Percentiles rank a stretch among this genome's conserved stretches.
Conservation (phyloP, 306 rosid genomes). For the Bauhinia variegata region DNA sequence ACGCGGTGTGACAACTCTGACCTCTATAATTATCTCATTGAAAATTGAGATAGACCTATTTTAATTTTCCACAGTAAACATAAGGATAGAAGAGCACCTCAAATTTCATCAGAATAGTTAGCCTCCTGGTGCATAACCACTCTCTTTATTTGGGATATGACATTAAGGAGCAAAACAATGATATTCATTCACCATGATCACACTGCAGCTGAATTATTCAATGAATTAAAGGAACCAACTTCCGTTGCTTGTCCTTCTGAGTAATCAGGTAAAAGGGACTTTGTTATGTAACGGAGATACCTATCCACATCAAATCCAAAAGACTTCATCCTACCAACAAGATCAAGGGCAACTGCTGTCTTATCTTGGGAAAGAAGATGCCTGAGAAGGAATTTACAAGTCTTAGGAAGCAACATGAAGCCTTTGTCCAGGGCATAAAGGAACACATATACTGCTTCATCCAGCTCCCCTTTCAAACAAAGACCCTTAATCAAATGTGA, state of each 20-base stretch:
- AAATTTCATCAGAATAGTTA: slow-evolving; percentile 26
- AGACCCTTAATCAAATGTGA: slow-evolving; percentile 65
- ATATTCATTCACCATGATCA: slow-evolving; percentile 20
- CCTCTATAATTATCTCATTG: slow-evolving; percentile 11
- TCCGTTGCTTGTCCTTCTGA: slow-evolving; percentile 3
- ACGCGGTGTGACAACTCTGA: not conserved
- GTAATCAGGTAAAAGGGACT: slow-evolving; percentile 37
- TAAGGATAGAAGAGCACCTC: slow-evolving; percentile 30
- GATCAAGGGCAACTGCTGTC: slow-evolving; percentile 50
- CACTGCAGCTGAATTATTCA: not conserved
- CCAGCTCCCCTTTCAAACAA: slow-evolving; percentile 49
- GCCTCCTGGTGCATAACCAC: slow-evolving; percentile 28
- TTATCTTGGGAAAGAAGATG: slow-evolving; percentile 45
- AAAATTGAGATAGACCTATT: slow-evolving; percentile 12
- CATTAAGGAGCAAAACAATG: slow-evolving; percentile 21
- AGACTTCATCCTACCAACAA: slow-evolving; percentile 53
- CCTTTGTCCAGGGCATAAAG: slow-evolving; percentile 66
- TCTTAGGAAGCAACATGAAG: slow-evolving; percentile 41
- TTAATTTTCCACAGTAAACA: slow-evolving; percentile 20
- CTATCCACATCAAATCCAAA: slow-evolving; percentile 50
- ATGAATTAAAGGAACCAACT: slow-evolving; percentile 2
- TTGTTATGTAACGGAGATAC: slow-evolving; percentile 32
- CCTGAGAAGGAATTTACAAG: slow-evolving; percentile 49
- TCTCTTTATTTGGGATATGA: slow-evolving; percentile 24
- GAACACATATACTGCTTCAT: slow-evolving; percentile 58